phyloP scores from a whole-genome alignment of 257 asterid genomes.

The Capsicum pubescens region DNA sequence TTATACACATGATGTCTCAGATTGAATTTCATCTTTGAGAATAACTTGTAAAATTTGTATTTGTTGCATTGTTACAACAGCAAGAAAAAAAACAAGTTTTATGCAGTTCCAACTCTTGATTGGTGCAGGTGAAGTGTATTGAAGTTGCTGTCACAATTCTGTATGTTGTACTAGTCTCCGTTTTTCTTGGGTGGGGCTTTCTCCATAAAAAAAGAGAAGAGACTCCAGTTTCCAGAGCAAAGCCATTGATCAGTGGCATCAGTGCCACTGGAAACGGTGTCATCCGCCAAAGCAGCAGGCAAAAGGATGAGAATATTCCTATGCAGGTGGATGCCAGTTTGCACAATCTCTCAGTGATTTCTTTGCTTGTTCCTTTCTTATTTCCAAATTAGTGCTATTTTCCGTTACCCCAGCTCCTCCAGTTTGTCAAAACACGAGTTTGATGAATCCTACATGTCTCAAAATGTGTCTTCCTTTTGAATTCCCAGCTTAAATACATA shows the following conservation, averaged over 20 bases:
- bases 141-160: constrained; percentile 78
- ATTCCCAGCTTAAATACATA: constrained; percentile 1
- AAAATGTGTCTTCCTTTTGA: constrained; percentile 15
- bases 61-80: not conserved
- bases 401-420: not conserved
- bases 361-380: not conserved
- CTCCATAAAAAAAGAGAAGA: constrained; percentile 62
- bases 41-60: not conserved
- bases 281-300: constrained; percentile 73
- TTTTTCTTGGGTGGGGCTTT: constrained; percentile 95
- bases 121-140: constrained; percentile 88
- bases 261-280: constrained; percentile 71
- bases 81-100: constrained; percentile 10
- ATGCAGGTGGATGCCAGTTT: constrained; percentile 70
- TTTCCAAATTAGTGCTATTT: not conserved
- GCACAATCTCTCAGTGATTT: not conserved
- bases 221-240: constrained; percentile 61
- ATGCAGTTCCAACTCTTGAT: constrained; percentile 31
- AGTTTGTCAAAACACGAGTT: not conserved
- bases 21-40: not conserved
- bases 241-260: constrained; percentile 71
- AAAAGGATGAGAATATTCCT: constrained; percentile 83
- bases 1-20: constrained; percentile 5
- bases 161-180: constrained; percentile 70
- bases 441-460: not conserved